Conservation (phyloP, 2,329 filamentous ascomycete species). For the Beauveria bassiana region DNA sequence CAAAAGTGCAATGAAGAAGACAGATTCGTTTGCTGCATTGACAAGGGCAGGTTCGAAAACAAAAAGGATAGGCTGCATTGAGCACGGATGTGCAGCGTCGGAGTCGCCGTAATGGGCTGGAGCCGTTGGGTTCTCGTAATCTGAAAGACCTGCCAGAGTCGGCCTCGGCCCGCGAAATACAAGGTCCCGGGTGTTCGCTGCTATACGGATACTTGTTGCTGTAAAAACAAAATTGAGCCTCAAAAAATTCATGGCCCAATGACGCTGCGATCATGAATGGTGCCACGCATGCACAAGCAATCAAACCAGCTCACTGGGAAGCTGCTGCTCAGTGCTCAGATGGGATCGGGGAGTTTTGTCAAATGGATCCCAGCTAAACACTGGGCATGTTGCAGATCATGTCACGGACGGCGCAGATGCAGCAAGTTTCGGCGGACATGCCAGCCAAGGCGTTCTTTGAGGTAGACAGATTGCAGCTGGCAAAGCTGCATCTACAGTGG, state of each 20-base stretch:
- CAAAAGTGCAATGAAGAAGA: background rate
- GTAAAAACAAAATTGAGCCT: background rate
- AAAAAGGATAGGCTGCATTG: slow-evolving; percentile 1
- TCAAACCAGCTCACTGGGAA: background rate
- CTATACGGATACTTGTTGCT: background rate
- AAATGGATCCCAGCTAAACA: background rate
- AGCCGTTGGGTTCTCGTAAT: background rate
- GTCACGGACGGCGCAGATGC: background rate
- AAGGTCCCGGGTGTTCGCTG: background rate
- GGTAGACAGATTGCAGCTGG: too few species aligned
- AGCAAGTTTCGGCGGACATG: background rate
- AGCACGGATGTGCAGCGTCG: slow-evolving; percentile 6
- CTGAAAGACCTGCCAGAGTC: background rate
- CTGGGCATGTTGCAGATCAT: slow-evolving; percentile 1
- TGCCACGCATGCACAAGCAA: background rate
- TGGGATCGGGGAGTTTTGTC: background rate
- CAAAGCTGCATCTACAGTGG: too few species aligned
- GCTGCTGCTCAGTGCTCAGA: slow-evolving; percentile 2
- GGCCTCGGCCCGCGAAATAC: background rate
- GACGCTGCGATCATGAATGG: background rate
- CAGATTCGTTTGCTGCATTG: background rate
- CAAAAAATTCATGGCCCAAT: background rate
- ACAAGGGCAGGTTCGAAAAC: background rate
- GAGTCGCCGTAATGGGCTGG: slow-evolving; percentile 1
- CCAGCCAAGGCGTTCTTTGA: background rate